phyloP scores from a whole-genome alignment of 1,284 basidiomycete species.

The Puccinia sorghi region DNA sequence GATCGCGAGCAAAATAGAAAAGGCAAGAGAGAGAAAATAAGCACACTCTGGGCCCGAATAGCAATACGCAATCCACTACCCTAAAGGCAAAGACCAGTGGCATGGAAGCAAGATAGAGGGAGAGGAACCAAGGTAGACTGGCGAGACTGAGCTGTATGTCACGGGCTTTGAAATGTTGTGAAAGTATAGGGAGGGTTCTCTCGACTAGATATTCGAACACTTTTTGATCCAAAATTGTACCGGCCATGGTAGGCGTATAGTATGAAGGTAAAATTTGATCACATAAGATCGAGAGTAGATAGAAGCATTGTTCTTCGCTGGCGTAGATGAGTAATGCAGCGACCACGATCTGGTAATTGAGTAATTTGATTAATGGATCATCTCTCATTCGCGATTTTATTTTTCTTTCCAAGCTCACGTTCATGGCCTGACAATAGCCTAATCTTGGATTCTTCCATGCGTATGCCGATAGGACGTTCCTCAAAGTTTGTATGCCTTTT shows the following conservation, averaged over 20 bases:
- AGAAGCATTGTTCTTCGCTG: conserved; percentile 99
- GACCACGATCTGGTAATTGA: conserved; percentile 41
- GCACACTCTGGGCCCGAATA: conserved; percentile 95
- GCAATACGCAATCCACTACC: conserved; percentile 98
- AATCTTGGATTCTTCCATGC: conserved; percentile 92
- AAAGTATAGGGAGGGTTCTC: conserved; percentile 66
- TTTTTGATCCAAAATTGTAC: conserved; percentile 92
- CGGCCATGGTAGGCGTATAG: conserved; percentile 98
- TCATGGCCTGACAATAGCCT: conserved; percentile 59
- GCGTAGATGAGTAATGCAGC: conserved; percentile 66
- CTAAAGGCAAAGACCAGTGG: conserved; percentile 98
- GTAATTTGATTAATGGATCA: conserved; percentile 12
- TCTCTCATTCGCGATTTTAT: too few species aligned
- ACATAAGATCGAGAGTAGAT: conserved; percentile 92
- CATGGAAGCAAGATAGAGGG: conserved; percentile 93
- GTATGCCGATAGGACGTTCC: conserved; percentile 92
- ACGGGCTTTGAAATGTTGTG: conserved; percentile 85
- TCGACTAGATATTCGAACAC: conserved; percentile 97
- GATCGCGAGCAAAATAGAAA: background rate
- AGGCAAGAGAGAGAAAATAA: background rate
- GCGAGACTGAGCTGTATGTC: conserved; percentile 97
- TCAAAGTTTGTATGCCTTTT: conserved; percentile 77
- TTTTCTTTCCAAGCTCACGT: conserved; percentile 51
- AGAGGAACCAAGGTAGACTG: conserved; percentile 94
- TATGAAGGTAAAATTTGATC: conserved; percentile 94